Evolutionary conservation across 805 yeast genomes (phyloP).

Genomic region (Sugiyamaella smithiae): DNA sequence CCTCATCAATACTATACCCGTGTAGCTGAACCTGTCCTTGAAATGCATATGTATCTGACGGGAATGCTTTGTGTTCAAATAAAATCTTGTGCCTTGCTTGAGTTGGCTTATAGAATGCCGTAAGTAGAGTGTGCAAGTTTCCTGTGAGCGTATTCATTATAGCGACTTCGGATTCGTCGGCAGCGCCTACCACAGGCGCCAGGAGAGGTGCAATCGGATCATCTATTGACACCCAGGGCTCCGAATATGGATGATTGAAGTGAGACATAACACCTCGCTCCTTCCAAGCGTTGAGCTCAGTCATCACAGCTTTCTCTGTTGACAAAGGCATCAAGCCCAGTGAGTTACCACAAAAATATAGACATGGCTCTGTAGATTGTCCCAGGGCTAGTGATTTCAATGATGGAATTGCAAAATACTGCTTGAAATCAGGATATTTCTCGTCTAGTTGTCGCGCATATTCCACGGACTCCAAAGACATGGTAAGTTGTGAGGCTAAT

Average conservation of each 20-base stretch:
- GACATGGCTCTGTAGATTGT: slow-evolving; percentile 30
- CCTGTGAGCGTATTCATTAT: slow-evolving; percentile 83
- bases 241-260: slow-evolving; percentile 45
- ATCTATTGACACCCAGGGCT: slow-evolving; percentile 86
- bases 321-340: slow-evolving; percentile 81
- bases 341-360: slow-evolving; percentile 90
- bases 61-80: slow-evolving; percentile 85
- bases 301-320: slow-evolving; percentile 54
- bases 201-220: slow-evolving; percentile 66
- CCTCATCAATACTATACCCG: slow-evolving; percentile 50
- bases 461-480: background rate
- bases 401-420: slow-evolving; percentile 65
- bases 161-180: slow-evolving; percentile 67
- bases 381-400: slow-evolving; percentile 51
- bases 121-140: slow-evolving; percentile 70
- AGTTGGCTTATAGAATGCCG: slow-evolving; percentile 70
- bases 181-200: slow-evolving; percentile 76
- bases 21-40: slow-evolving; percentile 65
- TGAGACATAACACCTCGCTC: slow-evolving; percentile 81
- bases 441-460: slow-evolving; percentile 37
- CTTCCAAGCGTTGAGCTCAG: slow-evolving; percentile 81
- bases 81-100: slow-evolving; percentile 58
- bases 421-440: slow-evolving; percentile 39
- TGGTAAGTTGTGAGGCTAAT: background rate
- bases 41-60: slow-evolving; percentile 88